Evolutionary conservation across 2,329 filamentous ascomycete genomes (phyloP), one percentile per base, ranked within the genome.

Genomic region (Fulvia fulva): DNA sequence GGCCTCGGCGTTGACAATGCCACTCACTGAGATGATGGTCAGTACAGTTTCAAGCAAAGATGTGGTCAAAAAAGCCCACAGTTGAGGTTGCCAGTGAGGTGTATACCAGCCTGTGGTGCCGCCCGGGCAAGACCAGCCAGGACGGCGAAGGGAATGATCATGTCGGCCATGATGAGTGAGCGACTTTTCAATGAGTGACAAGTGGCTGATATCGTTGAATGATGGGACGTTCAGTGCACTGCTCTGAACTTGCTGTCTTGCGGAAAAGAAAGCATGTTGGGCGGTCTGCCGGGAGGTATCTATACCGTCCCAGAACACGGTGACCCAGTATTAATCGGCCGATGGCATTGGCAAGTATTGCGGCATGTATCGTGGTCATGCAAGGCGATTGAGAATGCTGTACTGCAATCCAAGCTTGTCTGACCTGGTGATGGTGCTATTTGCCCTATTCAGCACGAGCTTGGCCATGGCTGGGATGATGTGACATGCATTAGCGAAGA

Each of bases 101-200:
- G 25, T 6, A 21, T 32, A 16, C 43, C 21, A 16, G 32, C 52
- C 21, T 55, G 53, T 23, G 53, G 53, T 22, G 53, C 53, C 12
- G 53, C 53, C n/a, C 23, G 44, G 30, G 41, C 53, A 22, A 55
- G 43, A 26, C 53, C 53, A 41, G 44, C 44, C 43, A 55, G 30
- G n/a, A 44, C 26, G 25, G 28, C 53, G 2, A 55, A 9, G 2
- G 53, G 44, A 9, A 55, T 26, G 30, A 55, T 47, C 53, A 55
- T 55, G 5, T 49, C 44, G 5, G 53, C 53, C 53, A 55, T 49
- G 53, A 37, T 49, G 37, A 30, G 21, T 44, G 16, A 44, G 21
- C 19, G 43, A 23, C 19, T 37, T 8, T 37, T 28, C 28, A 55
- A 55, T 37, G 28, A 55, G 53, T 47, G 53, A 41, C 30, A 19